Conservation (phyloP, 352 stramenopile species). For the Thalassiosira mediterranea region DNA sequence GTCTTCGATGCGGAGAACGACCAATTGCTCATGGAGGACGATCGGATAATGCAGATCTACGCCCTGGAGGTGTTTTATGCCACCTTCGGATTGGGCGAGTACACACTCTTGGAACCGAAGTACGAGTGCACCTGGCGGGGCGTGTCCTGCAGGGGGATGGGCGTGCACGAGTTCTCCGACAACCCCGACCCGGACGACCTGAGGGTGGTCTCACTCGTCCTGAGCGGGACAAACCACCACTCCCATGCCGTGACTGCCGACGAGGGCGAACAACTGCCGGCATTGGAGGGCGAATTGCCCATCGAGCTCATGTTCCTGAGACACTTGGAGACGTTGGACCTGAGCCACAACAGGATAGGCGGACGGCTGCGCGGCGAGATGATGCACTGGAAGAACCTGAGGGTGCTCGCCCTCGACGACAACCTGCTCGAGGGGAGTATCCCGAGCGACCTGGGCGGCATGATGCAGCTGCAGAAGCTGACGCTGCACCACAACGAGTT, state of each 20-base stretch:
- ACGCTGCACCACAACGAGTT: conserved; percentile 43
- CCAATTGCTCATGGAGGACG: conserved; percentile 8
- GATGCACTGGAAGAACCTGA: conserved; percentile 9
- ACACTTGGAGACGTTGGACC: conserved; percentile 13
- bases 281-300: conserved; percentile 5
- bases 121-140: conserved; percentile 13
- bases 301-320: conserved; percentile 5
- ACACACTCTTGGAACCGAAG: neutral
- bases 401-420: conserved; percentile 5
- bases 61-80: conserved; percentile 31
- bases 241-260: neutral
- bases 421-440: conserved; percentile 23
- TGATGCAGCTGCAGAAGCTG: conserved; percentile 28
- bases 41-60: conserved; percentile 37
- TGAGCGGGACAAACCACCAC: no score
- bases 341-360: conserved; percentile 7
- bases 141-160: conserved; percentile 1
- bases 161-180: neutral
- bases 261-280: neutral
- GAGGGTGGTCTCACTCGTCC: neutral
- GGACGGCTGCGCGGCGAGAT: conserved; percentile 2
- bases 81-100: conserved; percentile 7
- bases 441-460: conserved; percentile 11
- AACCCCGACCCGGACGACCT: conserved; percentile 1
- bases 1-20: conserved; percentile 4